Evolutionary conservation across 257 asterid genomes (phyloP), one percentile per base, ranked within the genome.

Genomic region (Scutellaria minor): DNA sequence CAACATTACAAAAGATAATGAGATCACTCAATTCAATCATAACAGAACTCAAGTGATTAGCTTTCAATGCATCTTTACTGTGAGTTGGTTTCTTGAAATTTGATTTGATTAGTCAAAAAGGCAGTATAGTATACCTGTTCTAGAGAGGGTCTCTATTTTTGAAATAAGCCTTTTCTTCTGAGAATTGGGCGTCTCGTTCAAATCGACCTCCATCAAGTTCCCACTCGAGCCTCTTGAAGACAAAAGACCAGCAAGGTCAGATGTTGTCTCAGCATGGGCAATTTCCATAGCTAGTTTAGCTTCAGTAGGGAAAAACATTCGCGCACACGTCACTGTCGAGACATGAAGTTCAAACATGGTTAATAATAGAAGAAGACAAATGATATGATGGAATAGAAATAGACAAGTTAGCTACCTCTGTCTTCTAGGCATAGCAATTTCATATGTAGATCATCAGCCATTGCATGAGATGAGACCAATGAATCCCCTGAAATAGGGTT

Each of bases 271-370:
- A 63, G 96, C 93, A 73, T 77, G 83, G 20, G 96, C 96, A 61
- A 85, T 89, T 42, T 89, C 89, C 96, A 89, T 87, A 59, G 92
- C 92, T 64, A 89, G 67, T 79, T 87, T 89, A 13, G 94, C 96
- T 84, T 89, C 96, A 11, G 92, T 79, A 6, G 96, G 96, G 86
- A 87, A 89, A 70, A 89, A 79, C 82, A 85, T 82, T 6, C 83
- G 82, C 3, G 94, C 96, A 80, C 84, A 83, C 12, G 94, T 85
- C 84, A 87, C 94, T 90, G 88, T 61, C 0, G 50, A 68, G 27
- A 72, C 39, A 65, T 13, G 68, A 59, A 52, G 31, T 40, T 65
- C 57, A 65, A 40, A 78, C 48, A 35, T 59, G 24, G 42, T 39
- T 47, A 52, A 67, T 52, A 46, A 13, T 50, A 7, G 2, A 58